Base-by-base conservation (phyloP, 2,329 filamentous ascomycete genomes). In the Xylariaceae sp. region DNA sequence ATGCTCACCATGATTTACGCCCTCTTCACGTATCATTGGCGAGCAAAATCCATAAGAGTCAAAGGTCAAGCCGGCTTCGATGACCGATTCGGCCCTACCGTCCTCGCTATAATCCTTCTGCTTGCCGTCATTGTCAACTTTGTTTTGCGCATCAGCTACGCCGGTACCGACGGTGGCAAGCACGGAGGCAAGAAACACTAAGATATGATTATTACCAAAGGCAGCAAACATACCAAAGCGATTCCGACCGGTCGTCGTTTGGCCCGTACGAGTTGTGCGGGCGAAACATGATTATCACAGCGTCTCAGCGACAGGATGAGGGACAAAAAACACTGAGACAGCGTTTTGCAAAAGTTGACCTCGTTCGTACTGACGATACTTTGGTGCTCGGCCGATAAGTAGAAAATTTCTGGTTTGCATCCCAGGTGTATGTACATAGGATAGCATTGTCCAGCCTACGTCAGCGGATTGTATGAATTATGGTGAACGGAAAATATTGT, bases 1-100 rank as follows among this genome's bases (percentile, higher is more conserved):
- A 92, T 99, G 83, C 82, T 87, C 46, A 89, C 91, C 40, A 96
- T 99, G 90, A 75, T 95, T 39, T 99, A 99, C 69, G 94, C 94
- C 6, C 76, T 99, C 11, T 80, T 90, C 53, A 97, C 92, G 31
- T 99, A 96, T 73, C 94, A 99, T 69, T 99, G 94, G 94, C 80
- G 94, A 55, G 94, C 94, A 22, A 90, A 89, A 71, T 95, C 88
- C 58, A 99, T 99, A 66, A 77, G 94, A 50, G 82, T 89, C 71
- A 81, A 92, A 57, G 94, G 94, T 9, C 91, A 96, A 76, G 89
- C 90, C 47, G 94, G 94, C 18, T 97, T 99, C 67, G 94, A 99
- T 68, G 94, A 99, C 75, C 83, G 91, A 39, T 91, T 96, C 63
- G 94, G 94, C 7, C 94, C 94, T 5, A 96, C 91, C 0, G 82